Base-by-base conservation (phyloP, 2,329 filamentous ascomycete genomes). In the Pezicula neosporulosa region DNA sequence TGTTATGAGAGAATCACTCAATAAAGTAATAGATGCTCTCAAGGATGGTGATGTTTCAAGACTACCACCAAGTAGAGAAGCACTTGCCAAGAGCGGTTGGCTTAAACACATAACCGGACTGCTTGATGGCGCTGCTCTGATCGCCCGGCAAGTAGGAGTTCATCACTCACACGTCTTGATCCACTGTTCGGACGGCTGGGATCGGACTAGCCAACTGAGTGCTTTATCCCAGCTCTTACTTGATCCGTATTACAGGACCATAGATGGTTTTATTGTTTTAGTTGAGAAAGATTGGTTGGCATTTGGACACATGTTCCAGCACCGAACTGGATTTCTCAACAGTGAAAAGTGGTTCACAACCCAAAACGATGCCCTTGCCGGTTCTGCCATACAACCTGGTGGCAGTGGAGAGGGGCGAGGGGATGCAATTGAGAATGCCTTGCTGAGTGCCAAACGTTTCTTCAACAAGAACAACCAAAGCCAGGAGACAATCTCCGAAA, bases 161-260 rank as follows among this genome's bases (percentile, higher is more conserved):
- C 88, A 90, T 58, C 93, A 97, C 65, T 96, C 92, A 1, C 91
- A 99, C 67, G 93, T 96, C 10, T 75, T 99, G 43, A 96, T 99
- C 45, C 94, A 99, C 70, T 99, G 94, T 70, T 97, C 94, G 2
- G 94, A 99, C 70, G 94, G 94, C 4, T 99, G 94, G 94, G 94
- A 99, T 70, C 87, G 94, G 47, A 99, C 94, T 7, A 93, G 91
- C 63, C 94, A 99, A 71, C 79, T 99, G 47, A 95, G 92, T 63
- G 91, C 92, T 4, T 73, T 99, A 51, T 87, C 91, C 50, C 92
- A 99, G 71, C 79, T 99, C 37, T 93, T 96, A 75, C 80, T 99
- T 8, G 94, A 99, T 65, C 94, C 94, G 0, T 97, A 96, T 69
- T 99, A 91, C 68, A 84, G 94, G 47, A 97, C 94, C 0, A 75